Evolutionary conservation across 2,329 filamentous ascomycete genomes (phyloP).

Genomic region (Podosphaera xanthii): DNA sequence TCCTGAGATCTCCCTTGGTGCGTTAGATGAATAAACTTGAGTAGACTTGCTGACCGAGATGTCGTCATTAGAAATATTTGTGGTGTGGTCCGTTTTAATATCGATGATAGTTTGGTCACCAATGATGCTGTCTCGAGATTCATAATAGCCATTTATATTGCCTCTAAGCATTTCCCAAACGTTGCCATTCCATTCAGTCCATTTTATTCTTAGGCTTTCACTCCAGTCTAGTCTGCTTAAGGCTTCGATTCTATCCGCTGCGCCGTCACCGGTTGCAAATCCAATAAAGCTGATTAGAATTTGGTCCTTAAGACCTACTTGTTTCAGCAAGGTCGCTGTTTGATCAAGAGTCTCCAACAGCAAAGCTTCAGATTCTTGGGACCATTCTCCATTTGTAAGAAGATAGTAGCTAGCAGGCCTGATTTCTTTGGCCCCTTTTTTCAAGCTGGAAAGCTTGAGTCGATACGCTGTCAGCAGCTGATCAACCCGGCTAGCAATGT

Average conservation of each 20-base stretch:
- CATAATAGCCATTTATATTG: not conserved
- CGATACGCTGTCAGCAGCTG: slow-evolving; percentile 7
- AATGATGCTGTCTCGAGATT: too few species aligned
- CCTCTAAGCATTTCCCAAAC: not conserved
- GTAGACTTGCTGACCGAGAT: too few species aligned
- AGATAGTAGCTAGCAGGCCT: slow-evolving; percentile 10
- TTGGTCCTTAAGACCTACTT: not conserved
- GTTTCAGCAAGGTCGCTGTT: not conserved
- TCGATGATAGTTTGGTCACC: too few species aligned
- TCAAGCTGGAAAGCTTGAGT: slow-evolving; percentile 3
- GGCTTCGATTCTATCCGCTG: not conserved
- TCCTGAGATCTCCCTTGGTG: too few species aligned
- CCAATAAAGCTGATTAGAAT: not conserved
- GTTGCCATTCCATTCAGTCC: not conserved
- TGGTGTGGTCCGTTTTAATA: too few species aligned
- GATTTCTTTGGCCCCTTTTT: slow-evolving; percentile 3
- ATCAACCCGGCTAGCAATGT: slow-evolving; percentile 8
- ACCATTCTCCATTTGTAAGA: slow-evolving; percentile 9
- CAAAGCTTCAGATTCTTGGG: slow-evolving; percentile 14
- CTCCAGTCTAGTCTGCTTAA: not conserved
- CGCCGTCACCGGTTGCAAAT: not conserved
- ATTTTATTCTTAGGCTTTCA: not conserved
- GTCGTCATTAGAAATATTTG: too few species aligned
- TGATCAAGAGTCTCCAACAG: not conserved
- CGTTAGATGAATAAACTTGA: too few species aligned